Conservation (phyloP, 2,329 filamentous ascomycete species). For the Pseudocercospora cruenta region DNA sequence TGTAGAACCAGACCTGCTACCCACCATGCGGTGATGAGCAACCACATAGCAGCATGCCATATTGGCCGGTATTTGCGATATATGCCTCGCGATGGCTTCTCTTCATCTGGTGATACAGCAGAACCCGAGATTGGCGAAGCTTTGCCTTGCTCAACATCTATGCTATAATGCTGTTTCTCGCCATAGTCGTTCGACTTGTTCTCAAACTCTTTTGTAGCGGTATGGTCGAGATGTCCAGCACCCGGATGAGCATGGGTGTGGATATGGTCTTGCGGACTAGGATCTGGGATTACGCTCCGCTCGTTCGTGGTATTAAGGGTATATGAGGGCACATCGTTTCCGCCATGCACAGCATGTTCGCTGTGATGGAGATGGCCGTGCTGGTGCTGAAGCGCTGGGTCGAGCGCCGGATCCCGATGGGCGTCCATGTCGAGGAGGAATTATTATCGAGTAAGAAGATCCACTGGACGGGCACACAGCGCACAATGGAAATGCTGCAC, state of each 20-base stretch:
- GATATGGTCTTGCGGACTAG: constrained; percentile 25
- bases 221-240: constrained; percentile 19
- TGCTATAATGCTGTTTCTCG: constrained; percentile 23
- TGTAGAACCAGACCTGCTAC: constrained; percentile 75
- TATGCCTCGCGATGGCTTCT: constrained; percentile 38
- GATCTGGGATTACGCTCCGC: constrained; percentile 25
- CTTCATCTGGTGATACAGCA: constrained; percentile 15
- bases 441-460: constrained; percentile 1
- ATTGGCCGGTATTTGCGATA: constrained; percentile 53
- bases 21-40: constrained; percentile 65
- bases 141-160: constrained; percentile 31
- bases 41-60: constrained; percentile 39
- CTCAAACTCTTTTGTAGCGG: constrained; percentile 17
- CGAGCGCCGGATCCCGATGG: constrained; percentile 42
- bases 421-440: constrained; percentile 11
- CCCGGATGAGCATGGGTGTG: constrained; percentile 21
- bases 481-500: not conserved
- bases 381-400: constrained; percentile 44
- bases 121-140: constrained; percentile 21
- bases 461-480: constrained; percentile 1
- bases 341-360: constrained; percentile 21
- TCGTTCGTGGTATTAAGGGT: constrained; percentile 28
- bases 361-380: constrained; percentile 47
- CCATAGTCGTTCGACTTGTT: constrained; percentile 11
- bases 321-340: constrained; percentile 26